These are phyloP conservation scores for Plasmodium chabaudi DNA, from an alignment of 169 alveolate genomes.

Conservation along the genomic window DNA sequence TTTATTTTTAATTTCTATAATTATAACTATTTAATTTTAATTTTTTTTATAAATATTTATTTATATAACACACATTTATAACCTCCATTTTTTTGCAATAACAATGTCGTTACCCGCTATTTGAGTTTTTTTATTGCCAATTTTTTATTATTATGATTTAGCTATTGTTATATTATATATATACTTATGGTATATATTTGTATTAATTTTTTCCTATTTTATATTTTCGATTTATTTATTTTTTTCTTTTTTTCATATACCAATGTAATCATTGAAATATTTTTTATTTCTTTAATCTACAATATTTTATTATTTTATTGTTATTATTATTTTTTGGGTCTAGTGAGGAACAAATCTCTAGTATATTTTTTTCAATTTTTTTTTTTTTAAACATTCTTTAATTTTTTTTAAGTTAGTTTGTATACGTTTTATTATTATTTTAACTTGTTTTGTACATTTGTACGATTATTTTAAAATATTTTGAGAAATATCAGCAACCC, in stretches of 20 bases:
- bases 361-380: no score
- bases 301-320: neutral
- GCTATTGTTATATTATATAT: neutral
- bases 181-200: neutral
- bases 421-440: neutral
- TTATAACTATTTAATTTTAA: no score
- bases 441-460: neutral
- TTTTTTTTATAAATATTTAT: no score
- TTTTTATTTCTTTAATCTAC: constrained; percentile 12
- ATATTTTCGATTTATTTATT: neutral
- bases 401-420: neutral
- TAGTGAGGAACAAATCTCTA: neutral
- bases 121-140: no score
- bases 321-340: neutral
- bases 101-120: no score
- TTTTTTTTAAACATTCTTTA: neutral
- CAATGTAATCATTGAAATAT: neutral
- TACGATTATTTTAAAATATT: neutral
- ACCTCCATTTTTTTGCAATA: no score
- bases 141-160: no score
- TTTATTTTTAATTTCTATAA: no score
- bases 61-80: no score
- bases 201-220: neutral
- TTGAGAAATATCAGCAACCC: no score
- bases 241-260: neutral